Base-by-base conservation (phyloP, 768 basidiomycete species). In the Macrolepiota fuliginosa region DNA sequence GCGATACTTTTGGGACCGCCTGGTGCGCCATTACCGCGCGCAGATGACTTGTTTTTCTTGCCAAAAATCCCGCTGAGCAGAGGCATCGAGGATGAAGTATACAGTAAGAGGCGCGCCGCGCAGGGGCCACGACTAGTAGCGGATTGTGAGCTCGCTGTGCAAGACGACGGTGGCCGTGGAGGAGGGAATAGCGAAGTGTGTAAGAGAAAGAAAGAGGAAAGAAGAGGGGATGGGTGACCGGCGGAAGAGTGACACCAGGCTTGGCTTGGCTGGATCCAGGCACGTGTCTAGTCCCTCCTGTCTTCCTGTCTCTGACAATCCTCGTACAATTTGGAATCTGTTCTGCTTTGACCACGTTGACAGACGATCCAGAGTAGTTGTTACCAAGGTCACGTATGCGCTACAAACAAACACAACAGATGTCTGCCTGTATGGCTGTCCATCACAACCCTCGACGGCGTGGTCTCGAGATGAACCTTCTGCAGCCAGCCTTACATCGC, bases 41-140 rank as follows among this genome's bases (percentile, higher is more conserved):
- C 55, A 17, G 72, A 64, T 27, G 70, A 40, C 66, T 74, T 76
- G 65, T 70, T 72, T 70, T 77, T 79, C 57, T 72, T 69, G 19
- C 73, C 70, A 65, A 79, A 79, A 55, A 79, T 66, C 50, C 75
- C 76, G 24, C 74, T 73, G 58, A 79, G 68, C 25, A 74, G 68
- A 35, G 76, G 72, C 78, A 79, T 79, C 61, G 67, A 63, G 35
- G 25, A 56, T 32, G 35, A 3, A 39, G 36, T 22, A 19, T 37
- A n/a, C 46, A 45, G 57, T 39, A 10, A 49, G 17, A 37, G 11
- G 24, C 25, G 19, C 46, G 13, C 52, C 42, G 22, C 11, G 19
- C 29, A 40, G 4, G 47, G 47, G 47, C 12, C 47, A 49, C 47
- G 25, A 49, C 22, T 13, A 49, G 11, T 13, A 5, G 32, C 4